Base-by-base conservation (phyloP, 768 basidiomycete species). In the Rhodotorula paludigena region DNA sequence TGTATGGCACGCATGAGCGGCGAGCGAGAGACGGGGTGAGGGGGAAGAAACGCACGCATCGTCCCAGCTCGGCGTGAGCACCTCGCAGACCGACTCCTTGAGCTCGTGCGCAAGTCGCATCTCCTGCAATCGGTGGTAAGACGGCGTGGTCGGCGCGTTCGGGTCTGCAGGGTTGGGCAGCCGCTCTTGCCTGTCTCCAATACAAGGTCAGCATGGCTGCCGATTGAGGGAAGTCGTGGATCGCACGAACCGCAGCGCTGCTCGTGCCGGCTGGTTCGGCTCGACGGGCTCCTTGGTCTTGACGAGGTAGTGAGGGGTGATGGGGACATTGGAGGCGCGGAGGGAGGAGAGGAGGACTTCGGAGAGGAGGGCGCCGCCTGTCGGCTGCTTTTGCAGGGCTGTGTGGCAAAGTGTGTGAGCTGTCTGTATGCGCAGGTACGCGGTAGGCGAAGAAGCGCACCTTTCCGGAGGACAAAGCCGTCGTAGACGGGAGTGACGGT, bases 401-500 rank as follows among this genome's bases (percentile, higher is more conserved):
- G 61, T 23, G 36, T 15, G 21, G 2, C 18, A 2, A 30, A n/a
- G 58, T 41, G 32, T 56, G 42, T 33, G 9, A 59, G 7, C 1
- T 20, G 42, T 14, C 20, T 32, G 23, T 7, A 16, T 8, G 32
- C 0, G 21, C 30, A 7, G 30, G 20, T 14, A n/a, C 42, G 23
- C 23, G 8, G n/a, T 15, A 11, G 44, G n/a, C 20, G 5, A 18
- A 8, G 11, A 23, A 2, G 30, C 77, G 52, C 52, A 87, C 94
- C 94, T 84, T 94, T 96, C 75, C 93, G 84, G 51, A 99, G 85
- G 49, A 98, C 96, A 75, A 97, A 99, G 8, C 96, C 96, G 73
- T 99, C 96, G 8, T 93, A 91, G 28, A 99, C 89, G 10, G 96
- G 96, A 1, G 91, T 92, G 21, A 94, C 90, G 74, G 90, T 94